Evolutionary conservation across 2,329 filamentous ascomycete genomes (phyloP), one percentile per base, ranked within the genome.

Genomic region (Pyrenophora tritici-repentis): DNA sequence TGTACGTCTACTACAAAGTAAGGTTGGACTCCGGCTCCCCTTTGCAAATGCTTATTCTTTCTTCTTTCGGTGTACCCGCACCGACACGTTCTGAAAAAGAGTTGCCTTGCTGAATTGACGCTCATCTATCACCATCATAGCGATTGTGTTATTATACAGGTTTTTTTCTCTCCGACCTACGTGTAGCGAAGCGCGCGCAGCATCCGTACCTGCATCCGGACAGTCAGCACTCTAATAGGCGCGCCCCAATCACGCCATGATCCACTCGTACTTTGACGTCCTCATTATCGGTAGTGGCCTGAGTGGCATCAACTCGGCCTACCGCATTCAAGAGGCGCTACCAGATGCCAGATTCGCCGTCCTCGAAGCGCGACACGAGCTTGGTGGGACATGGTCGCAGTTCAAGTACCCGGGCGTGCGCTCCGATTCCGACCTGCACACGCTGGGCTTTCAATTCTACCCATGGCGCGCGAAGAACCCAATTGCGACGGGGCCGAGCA

Each of bases 371-470:
- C 84, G 89, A 29, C 76, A 80, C 42, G 75, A 78, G 20, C 77
- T 92, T 5, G 89, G 89, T 1, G 89, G 90, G 1, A 93, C 89
- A 0, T 92, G 89, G 89, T 85, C 88, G 62, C 75, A 91, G 2
- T 93, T 91, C 76, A 83, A 80, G 34, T 93, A 91, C 61, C 89
- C 88, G 0, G 87, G 89, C 6, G 86, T 90, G 56, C 76, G 78
- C 12, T 79, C 76, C 14, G 78, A 80, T 53, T 78, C 76, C 0
- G 78, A 81, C 56, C 66, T 81, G 37, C 74, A 79, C 62, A 80
- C 78, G 4, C 79, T 80, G 49, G 78, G 78, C 14, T 91, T 91
- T 61, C 73, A 81, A 1, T 92, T 88, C 84, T 80, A 83, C 35
- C 86, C 86, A 0, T 92, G 88, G 88, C 75, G 74, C 8, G 74